Conservation (phyloP, 169 alveolate genomes). For the Cryptosporidium meleagridis region DNA sequence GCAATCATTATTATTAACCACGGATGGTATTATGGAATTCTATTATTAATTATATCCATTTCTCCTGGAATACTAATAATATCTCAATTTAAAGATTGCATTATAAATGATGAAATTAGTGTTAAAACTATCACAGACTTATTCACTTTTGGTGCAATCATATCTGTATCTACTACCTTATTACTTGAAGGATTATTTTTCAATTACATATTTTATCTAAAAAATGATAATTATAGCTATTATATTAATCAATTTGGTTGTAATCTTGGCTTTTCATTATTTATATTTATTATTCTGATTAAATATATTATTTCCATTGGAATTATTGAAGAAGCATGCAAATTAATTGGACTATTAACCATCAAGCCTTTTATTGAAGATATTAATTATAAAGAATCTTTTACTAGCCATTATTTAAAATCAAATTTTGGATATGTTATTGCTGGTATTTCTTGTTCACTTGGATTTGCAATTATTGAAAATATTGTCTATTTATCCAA, state of each 20-base stretch:
- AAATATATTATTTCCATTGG: slow-evolving; percentile 38
- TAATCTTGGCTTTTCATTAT: neutral
- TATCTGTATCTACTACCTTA: slow-evolving; percentile 17
- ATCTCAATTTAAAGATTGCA: neutral
- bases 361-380: neutral
- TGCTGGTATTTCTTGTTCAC: slow-evolving; percentile 13
- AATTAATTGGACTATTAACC: slow-evolving; percentile 16
- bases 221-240: neutral
- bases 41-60: neutral
- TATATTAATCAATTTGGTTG: slow-evolving; percentile 13
- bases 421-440: slow-evolving; percentile 46
- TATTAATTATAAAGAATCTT: neutral
- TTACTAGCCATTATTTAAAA: neutral
- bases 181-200: slow-evolving; percentile 30
- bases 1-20: neutral
- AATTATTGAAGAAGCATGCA: slow-evolving; percentile 32
- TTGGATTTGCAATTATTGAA: slow-evolving; percentile 67
- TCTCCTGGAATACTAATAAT: slow-evolving; percentile 20
- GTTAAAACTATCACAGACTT: slow-evolving; percentile 13
- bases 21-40: neutral
- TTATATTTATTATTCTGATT: neutral
- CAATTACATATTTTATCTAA: neutral
- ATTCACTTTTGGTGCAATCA: slow-evolving; percentile 46
- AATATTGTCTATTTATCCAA: slow-evolving; percentile 38
- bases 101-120: neutral